Conservation (phyloP, 768 basidiomycete genomes). For the Suillus clintonianus region DNA sequence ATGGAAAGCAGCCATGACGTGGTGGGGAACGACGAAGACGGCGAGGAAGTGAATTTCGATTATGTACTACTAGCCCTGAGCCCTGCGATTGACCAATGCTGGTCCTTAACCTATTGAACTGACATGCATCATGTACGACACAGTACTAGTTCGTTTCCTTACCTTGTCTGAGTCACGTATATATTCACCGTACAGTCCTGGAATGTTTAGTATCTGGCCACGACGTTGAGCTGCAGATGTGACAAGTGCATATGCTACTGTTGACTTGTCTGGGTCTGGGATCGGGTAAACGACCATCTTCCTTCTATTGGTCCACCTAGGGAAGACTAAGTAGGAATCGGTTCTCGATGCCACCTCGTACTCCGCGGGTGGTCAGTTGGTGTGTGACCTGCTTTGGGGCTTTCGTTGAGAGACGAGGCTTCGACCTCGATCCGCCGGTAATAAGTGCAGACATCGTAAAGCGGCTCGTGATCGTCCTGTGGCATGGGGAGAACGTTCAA, state of each 20-base stretch:
- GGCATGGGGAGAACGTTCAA: neutral
- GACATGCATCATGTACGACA: neutral
- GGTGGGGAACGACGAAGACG: conserved; percentile 29
- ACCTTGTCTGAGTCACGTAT: neutral
- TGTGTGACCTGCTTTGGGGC: neutral
- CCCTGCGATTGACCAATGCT: neutral
- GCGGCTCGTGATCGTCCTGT: neutral
- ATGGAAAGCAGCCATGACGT: conserved; percentile 35
- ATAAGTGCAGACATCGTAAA: neutral
- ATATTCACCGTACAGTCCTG: neutral
- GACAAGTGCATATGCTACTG: neutral
- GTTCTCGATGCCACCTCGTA: neutral
- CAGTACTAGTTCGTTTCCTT: neutral
- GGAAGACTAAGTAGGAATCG: neutral
- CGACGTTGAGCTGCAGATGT: neutral
- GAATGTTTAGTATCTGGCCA: neutral
- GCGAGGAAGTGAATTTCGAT: neutral
- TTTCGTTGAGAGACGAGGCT: neutral
- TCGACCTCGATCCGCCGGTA: conserved; percentile 1
- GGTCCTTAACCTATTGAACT: neutral
- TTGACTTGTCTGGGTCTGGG: too few species aligned
- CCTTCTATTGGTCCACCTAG: neutral
- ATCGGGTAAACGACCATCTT: neutral
- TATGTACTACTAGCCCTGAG: neutral
- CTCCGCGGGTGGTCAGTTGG: neutral